Conservation (phyloP, 345 rosid genomes). For the Hibiscus mutabilis region DNA sequence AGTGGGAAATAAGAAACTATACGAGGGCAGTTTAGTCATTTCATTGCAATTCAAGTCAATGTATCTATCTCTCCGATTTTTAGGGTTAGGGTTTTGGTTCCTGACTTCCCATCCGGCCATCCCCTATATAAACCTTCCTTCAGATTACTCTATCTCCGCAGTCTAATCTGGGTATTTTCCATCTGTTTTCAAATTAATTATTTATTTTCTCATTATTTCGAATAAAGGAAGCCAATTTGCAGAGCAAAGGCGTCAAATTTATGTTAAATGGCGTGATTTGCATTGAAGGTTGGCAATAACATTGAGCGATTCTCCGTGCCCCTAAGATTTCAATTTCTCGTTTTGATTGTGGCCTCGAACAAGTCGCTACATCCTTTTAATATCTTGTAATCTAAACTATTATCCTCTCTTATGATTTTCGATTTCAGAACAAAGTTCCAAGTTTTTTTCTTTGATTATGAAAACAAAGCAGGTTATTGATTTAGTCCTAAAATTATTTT, state of each 20-base stretch:
- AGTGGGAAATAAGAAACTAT: not conserved
- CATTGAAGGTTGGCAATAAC: conserved; percentile 66
- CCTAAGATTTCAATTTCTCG: conserved; percentile 25
- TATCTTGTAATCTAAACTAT: too few relatives aligned
- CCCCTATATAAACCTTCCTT: not conserved
- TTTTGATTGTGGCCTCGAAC: conserved; percentile 70
- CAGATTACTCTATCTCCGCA: not conserved
- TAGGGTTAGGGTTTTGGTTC: conserved; percentile 1
- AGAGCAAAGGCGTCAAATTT: conserved; percentile 44
- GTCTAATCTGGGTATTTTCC: not conserved
- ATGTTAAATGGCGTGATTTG: conserved; percentile 39
- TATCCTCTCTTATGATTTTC: not conserved
- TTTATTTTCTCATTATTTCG: not conserved
- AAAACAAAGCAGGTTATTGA: not conserved
- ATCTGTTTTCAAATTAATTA: not conserved
- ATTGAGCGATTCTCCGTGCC: conserved; percentile 69
- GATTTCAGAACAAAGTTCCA: not conserved
- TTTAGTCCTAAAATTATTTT: not conserved
- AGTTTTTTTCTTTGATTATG: not conserved
- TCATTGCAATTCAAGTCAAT: not conserved
- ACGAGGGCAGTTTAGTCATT: not conserved
- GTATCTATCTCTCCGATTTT: not conserved
- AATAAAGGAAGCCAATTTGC: conserved; percentile 47
- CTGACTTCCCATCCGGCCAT: not conserved
- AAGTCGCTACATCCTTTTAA: conserved; percentile 36